Evolutionary conservation across 345 rosid species (phyloP), one percentile per base, ranked within the genome.

Genomic region (Conringia planisiliqua): DNA sequence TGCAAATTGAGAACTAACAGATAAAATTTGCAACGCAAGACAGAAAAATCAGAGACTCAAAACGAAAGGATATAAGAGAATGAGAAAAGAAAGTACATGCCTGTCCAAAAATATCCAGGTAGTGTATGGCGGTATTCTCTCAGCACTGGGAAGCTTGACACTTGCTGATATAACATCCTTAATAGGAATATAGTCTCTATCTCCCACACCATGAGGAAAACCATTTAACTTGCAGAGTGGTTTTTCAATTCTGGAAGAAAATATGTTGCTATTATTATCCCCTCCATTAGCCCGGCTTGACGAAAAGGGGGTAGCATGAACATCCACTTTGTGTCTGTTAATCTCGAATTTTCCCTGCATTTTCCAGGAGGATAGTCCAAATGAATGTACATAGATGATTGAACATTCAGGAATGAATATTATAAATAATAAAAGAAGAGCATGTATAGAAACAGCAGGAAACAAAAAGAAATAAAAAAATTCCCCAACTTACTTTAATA

Each of bases 101-200:
- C 87, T 95, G 79, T 92, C 96, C 92, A 95, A 81, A 80, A 92
- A 95, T 38, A 95, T 89, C 99, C 99, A 95, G 40, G 96, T 85
- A 35, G 99, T 92, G 80, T 95, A 95, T 5, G 92, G 90, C 4
- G 99, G 97, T 75, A 92, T 84, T 79, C 80, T 92, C 85, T 92
- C 97, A 30, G 83, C 51, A 70, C 16, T 64, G 0, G 91, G 92
- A 75, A 95, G 92, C 79, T 85, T 83, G 65, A 67, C 64, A 79
- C 72, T 86, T 13, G 81, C 69, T 9, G 82, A 68, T 47, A 76
- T 66, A 83, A 85, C 85, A 79, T 95, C 97, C 54, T 90, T 90
- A 80, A 82, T 62, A 68, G 69, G 81, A 74, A 82, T 57, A 76
- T 83, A 79, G 73, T 95, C 97, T 80, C 81, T 87, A 71, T 89